Evolutionary conservation across 495 filamentous ascomycete species (phyloP).

Genomic region (Clohesyomyces aquaticus): DNA sequence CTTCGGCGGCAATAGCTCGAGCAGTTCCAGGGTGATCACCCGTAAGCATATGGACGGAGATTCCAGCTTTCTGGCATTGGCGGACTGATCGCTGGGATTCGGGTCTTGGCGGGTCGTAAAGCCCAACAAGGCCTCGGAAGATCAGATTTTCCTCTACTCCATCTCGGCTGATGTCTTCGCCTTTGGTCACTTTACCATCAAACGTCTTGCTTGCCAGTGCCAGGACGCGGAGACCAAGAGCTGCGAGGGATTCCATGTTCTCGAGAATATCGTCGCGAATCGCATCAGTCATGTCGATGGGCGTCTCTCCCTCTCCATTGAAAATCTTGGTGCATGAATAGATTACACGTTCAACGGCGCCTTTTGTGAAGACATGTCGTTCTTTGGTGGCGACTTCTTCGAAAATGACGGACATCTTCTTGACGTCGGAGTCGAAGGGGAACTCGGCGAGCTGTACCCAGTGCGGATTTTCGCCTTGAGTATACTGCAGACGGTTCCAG

Average conservation of each 20-base stretch:
- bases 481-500: constrained; percentile 52
- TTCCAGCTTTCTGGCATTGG: constrained; percentile 58
- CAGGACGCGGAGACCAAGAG: constrained; percentile 22
- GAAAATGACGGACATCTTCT: constrained; percentile 64
- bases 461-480: constrained; percentile 43
- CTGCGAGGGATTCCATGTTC: constrained; percentile 58
- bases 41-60: constrained; percentile 68
- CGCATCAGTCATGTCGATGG: constrained; percentile 45
- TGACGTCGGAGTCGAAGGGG: constrained; percentile 65
- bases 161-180: constrained; percentile 47
- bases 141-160: constrained; percentile 64
- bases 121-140: constrained; percentile 70
- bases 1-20: constrained; percentile 61
- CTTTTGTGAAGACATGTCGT: constrained; percentile 60
- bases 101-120: constrained; percentile 73
- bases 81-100: constrained; percentile 63
- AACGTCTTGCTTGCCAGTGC: constrained; percentile 17
- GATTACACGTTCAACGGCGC: constrained; percentile 61
- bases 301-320: constrained; percentile 48
- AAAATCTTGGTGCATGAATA: constrained; percentile 52
- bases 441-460: constrained; percentile 57
- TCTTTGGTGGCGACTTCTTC: constrained; percentile 45
- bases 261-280: constrained; percentile 56
- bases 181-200: constrained; percentile 31
- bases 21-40: constrained; percentile 68